Evolutionary conservation across 2,329 filamentous ascomycete species (phyloP).

Genomic region (Botrytis galanthina): DNA sequence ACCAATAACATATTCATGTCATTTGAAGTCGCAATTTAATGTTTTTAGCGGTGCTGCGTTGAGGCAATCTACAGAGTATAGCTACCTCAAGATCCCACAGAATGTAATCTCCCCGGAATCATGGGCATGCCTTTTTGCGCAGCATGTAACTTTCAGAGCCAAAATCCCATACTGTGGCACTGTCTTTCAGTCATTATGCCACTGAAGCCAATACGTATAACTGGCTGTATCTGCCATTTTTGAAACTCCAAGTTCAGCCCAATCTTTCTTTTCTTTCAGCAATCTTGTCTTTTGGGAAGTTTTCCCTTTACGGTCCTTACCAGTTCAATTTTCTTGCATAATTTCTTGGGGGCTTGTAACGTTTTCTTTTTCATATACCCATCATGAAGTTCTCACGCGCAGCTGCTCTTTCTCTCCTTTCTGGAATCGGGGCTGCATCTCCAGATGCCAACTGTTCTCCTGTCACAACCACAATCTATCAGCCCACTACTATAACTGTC

Average conservation of each 20-base stretch:
- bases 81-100: slow-evolving; percentile 6
- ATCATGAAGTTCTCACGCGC: slow-evolving; percentile 13
- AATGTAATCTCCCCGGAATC: slow-evolving; percentile 3
- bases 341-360: neutral
- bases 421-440: slow-evolving; percentile 8
- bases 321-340: neutral
- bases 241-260: neutral
- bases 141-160: neutral
- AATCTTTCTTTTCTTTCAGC: neutral
- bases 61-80: neutral
- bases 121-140: neutral
- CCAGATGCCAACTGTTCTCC: slow-evolving; percentile 7
- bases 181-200: neutral
- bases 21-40: neutral
- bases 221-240: neutral
- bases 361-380: neutral
- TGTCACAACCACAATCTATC: slow-evolving; percentile 17
- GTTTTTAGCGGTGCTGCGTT: neutral
- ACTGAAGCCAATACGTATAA: neutral
- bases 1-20: neutral
- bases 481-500: slow-evolving; percentile 13
- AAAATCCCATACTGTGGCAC: slow-evolving; percentile 8
- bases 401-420: slow-evolving; percentile 12
- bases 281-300: slow-evolving; percentile 1
- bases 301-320: slow-evolving; percentile 16